Conservation (phyloP, 2,329 filamentous ascomycete genomes). For the Xylariales sp. region DNA sequence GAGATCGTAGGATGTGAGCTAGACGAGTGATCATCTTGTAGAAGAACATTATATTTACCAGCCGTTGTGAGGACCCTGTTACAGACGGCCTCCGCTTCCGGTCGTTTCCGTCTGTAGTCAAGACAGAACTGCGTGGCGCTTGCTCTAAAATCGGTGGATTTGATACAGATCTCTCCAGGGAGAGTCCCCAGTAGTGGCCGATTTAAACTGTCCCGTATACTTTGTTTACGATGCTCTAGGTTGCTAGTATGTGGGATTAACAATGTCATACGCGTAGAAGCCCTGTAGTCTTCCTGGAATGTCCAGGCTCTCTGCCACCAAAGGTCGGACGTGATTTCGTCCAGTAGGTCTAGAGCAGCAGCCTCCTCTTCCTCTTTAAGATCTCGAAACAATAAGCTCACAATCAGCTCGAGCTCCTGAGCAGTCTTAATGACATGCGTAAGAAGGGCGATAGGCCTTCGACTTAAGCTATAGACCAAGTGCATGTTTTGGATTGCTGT, state of each 20-base stretch:
- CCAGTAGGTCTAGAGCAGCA: slow-evolving; percentile 41
- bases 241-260: slow-evolving; percentile 45
- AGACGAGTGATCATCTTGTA: slow-evolving; percentile 38
- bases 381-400: slow-evolving; percentile 41
- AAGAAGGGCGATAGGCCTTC: slow-evolving; percentile 46
- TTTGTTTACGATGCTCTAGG: slow-evolving; percentile 44
- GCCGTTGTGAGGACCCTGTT: slow-evolving; percentile 44
- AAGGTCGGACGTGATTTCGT: slow-evolving; percentile 45
- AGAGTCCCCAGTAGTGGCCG: slow-evolving; percentile 41
- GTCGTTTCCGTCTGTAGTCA: slow-evolving; percentile 38
- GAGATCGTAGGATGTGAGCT: slow-evolving; percentile 36
- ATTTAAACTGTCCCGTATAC: slow-evolving; percentile 28
- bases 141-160: slow-evolving; percentile 43
- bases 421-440: slow-evolving; percentile 42
- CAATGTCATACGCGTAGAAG: slow-evolving; percentile 46
- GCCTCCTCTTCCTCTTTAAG: slow-evolving; percentile 40
- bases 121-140: slow-evolving; percentile 47
- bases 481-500: slow-evolving; percentile 49
- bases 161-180: slow-evolving; percentile 45
- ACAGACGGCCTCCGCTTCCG: slow-evolving; percentile 39
- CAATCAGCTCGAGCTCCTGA: slow-evolving; percentile 44
- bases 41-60: slow-evolving; percentile 48
- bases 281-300: slow-evolving; percentile 49
- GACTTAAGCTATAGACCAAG: slow-evolving; percentile 47
- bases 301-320: slow-evolving; percentile 50